These are phyloP conservation scores for Spatholobus suberectus DNA, from an alignment of 306 rosid species.

Conservation along the genomic window DNA sequence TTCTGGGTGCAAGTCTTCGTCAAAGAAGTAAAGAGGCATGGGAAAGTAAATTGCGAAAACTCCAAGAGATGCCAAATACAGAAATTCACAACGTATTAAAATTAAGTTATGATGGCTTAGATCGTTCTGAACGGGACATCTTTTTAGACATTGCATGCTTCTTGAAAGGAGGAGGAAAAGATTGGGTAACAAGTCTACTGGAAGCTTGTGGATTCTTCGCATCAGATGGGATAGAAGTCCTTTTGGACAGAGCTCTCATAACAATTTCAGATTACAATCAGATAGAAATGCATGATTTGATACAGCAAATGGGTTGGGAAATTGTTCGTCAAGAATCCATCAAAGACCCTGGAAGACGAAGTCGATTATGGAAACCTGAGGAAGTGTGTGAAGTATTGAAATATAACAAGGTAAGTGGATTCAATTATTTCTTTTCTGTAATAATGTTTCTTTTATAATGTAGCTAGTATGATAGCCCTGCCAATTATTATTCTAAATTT, in stretches of 20 bases:
- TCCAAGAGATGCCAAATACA: neutral
- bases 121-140: neutral
- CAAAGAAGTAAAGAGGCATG: neutral
- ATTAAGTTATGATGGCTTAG: conserved; percentile 35
- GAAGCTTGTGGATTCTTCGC: conserved; percentile 2
- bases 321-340: neutral
- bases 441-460: neutral
- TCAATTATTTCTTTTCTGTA: neutral
- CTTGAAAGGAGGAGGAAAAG: neutral
- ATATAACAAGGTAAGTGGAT: conserved; percentile 5
- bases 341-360: neutral
- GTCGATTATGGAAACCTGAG: neutral
- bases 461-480: neutral
- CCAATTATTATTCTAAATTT: neutral
- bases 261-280: neutral
- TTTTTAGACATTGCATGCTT: conserved; percentile 40
- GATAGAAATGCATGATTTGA: neutral
- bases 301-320: neutral
- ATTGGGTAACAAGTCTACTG: neutral
- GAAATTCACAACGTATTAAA: neutral
- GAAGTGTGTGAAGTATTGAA: conserved; percentile 11
- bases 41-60: neutral
- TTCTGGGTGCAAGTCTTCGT: neutral
- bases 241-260: conserved; percentile 33
- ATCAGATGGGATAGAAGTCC: neutral